Evolutionary conservation across 2,329 filamentous ascomycete genomes (phyloP), one percentile per base, ranked within the genome.

Genomic region (Gnomoniopsis sp.): DNA sequence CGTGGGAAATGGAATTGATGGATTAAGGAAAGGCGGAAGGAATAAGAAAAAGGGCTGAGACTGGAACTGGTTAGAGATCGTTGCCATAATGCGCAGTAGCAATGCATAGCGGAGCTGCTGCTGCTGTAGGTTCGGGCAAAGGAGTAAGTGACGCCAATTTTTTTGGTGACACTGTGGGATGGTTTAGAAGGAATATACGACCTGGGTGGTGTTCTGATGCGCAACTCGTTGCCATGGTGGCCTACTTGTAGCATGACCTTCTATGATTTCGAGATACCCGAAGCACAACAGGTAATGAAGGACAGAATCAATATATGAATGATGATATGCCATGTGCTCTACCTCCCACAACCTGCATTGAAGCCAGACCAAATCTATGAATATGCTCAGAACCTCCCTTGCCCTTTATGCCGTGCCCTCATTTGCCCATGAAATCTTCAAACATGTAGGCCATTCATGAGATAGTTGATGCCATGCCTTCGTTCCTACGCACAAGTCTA

Each of bases 1-100:
- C 43, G 63, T 76, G n/a, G 70, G 71, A 55, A 66, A 73, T 12
- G 71, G 72, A 2, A 63, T 75, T 14, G 65, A 72, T 33, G 63
- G 68, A 38, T 49, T 69, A 49, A 69, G 69, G 62, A 72, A 68
- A 63, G 64, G 64, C 21, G 47, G 41, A 33, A 60, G 59, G 57
- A 61, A 55, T 22, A 53, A 44, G 11, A 57, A 53, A 12, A 21
- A 17, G 59, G 41, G 41, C 11, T n/a, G 12, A 30, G 15, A 36
- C 14, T 60, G 66, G 53, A 15, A 15, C 4, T 15, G 38, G 14
- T 15, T n/a, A n/a, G n/a, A 41, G n/a, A 41, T 12, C 26, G 4
- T 30, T 30, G 26, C 26, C 8, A 30, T 30, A 8, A 8, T 30
- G 26, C 26, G 26, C 26, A 30, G 3, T 3, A 43, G 38, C 38